Evolutionary conservation across 768 basidiomycete species (phyloP), one percentile per base, ranked within the genome.

Genomic region (Amanita molliuscula): DNA sequence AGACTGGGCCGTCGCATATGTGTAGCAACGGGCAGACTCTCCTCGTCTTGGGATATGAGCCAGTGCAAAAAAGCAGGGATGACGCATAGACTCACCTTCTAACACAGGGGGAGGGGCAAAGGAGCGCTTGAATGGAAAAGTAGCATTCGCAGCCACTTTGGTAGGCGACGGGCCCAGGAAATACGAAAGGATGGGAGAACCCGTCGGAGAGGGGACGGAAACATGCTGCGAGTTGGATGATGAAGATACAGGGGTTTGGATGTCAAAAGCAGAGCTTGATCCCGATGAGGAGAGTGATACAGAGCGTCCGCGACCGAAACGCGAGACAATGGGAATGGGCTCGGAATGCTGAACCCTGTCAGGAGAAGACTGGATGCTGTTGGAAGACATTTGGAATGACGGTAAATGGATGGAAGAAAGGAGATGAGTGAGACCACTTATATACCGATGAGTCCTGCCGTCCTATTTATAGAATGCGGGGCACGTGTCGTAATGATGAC

Each of bases 121-220:
- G 55, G 77, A 76, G 54, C 76, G 72, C 48, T 65, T 68, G 69
- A 82, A 82, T 18, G 84, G 82, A 59, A 82, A 81, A 6, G 79
- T 77, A 3, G 71, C 62, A 11, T 68, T 62, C 38, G 58, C 57
- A 11, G 69, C 65, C 0, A 70, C 57, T 57, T 78, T 81, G 11
- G 79, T 67, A 8, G 83, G 79, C 2, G 81, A 77, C 55, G 82
- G 79, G 44, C 71, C 69, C 36, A 87, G 62, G 64, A 84, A 82
- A 61, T 83, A 81, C 49, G 78, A 78, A 44, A 88, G 65, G 48
- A 88, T 82, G 41, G 87, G 87, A 3, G 86, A 86, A 4, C 72
- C 73, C 6, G 77, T 75, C 5, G 84, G 77, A 3, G 81, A 79
- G 4, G 73, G 66, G 8, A 73, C 59, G 6, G 71, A 66, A 42